phyloP scores from a whole-genome alignment of 495 filamentous ascomycete genomes.

The Hyaloscypha variabilis region DNA sequence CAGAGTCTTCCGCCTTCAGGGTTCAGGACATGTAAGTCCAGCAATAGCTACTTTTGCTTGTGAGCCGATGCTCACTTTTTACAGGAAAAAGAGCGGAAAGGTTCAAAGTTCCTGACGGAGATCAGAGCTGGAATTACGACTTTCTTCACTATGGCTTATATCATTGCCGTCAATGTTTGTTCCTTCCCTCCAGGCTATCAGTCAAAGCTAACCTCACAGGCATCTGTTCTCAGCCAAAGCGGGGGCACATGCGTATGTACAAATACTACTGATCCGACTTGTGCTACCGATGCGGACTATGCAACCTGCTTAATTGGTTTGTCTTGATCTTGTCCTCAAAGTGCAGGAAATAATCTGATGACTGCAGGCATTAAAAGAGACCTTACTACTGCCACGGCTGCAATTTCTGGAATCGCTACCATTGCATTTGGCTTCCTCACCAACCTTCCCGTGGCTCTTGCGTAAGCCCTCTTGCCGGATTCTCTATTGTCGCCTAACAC shows the following conservation, averaged over 20 bases:
- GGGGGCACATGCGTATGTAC: conserved; percentile 75
- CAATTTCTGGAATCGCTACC: conserved; percentile 59
- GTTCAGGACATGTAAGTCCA: conserved; percentile 65
- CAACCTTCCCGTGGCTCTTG: conserved; percentile 31
- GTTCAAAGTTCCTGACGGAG: conserved; percentile 78
- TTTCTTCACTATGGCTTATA: conserved; percentile 87
- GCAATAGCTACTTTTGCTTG: background rate
- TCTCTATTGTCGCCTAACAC: conserved; percentile 51
- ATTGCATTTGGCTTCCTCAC: conserved; percentile 54
- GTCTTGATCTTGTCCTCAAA: background rate
- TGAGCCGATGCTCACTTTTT: conserved; percentile 6
- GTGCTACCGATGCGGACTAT: conserved; percentile 56
- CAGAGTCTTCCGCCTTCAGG: conserved; percentile 70
- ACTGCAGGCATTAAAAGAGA: conserved; percentile 66
- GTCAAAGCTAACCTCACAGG: conserved; percentile 31
- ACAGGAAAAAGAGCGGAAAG: conserved; percentile 60
- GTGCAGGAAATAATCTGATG: background rate
- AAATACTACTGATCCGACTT: conserved; percentile 49
- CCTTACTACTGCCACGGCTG: conserved; percentile 76
- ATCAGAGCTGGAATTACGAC: conserved; percentile 76
- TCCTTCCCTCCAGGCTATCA: background rate
- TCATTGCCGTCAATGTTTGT: conserved; percentile 68
- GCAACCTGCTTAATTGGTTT: conserved; percentile 51
- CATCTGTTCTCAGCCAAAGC: conserved; percentile 56
- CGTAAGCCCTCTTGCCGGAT: conserved; percentile 38